Percentiles rank a stretch among this genome's conserved stretches.
phyloP scores from a whole-genome alignment of 768 basidiomycete species.

The Galerina sulciceps region DNA sequence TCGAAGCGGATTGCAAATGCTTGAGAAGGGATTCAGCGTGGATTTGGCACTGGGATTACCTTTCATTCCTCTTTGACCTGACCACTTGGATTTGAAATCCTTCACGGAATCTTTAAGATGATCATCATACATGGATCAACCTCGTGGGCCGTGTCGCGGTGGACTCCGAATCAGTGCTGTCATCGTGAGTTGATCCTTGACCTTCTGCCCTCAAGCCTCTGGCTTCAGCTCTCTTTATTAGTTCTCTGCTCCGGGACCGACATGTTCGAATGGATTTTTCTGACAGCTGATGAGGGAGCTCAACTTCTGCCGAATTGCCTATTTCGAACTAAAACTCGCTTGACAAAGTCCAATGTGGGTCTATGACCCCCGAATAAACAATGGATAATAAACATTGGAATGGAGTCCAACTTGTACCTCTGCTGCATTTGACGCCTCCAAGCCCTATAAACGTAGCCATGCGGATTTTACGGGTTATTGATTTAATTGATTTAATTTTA shows the following conservation, averaged over 20 bases:
- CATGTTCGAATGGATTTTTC: constrained; percentile 19
- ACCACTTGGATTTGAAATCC: neutral
- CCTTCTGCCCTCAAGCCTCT: neutral
- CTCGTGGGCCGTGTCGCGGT: constrained; percentile 6
- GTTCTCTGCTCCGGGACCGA: neutral
- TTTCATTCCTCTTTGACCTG: neutral
- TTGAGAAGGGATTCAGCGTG: neutral
- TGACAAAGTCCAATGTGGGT: neutral
- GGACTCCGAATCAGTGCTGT: neutral
- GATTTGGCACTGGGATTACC: neutral
- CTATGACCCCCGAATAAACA: constrained; percentile 4
- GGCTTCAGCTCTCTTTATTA: neutral
- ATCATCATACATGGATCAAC: neutral
- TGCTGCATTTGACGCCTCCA: neutral
- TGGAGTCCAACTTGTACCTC: neutral
- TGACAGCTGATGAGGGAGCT: constrained; percentile 7
- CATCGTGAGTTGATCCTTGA: neutral
- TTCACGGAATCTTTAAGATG: neutral
- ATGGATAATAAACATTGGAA: neutral
- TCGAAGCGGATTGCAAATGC: no score
- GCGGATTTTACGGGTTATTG: neutral
- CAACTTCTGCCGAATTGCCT: neutral
- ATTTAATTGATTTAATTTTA: neutral
- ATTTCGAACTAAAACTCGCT: neutral
- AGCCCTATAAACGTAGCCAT: neutral